Evolutionary conservation across 805 yeast species (phyloP).

Genomic region (Ogataea henricii): DNA sequence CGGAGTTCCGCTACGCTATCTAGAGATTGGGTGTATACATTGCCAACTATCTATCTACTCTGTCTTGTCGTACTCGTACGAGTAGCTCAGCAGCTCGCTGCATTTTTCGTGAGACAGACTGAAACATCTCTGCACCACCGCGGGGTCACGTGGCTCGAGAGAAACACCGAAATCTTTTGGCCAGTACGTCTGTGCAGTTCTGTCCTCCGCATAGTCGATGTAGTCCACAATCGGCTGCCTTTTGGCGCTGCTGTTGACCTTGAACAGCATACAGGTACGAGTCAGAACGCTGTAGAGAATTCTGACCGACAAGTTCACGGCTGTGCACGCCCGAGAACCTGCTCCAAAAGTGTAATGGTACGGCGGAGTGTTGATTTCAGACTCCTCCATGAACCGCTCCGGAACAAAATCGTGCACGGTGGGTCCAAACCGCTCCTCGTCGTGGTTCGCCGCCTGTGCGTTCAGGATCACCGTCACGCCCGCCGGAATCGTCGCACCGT

Average conservation of each 20-base stretch:
- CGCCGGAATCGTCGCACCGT: slow-evolving; percentile 18
- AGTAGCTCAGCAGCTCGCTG: slow-evolving; percentile 15
- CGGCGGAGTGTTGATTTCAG: slow-evolving; percentile 20
- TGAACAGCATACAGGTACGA: slow-evolving; percentile 21
- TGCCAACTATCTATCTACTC: neutral
- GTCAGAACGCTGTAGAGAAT: slow-evolving; percentile 20
- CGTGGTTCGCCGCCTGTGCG: slow-evolving; percentile 30
- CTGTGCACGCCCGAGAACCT: slow-evolving; percentile 29
- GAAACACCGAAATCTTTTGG: slow-evolving; percentile 22
- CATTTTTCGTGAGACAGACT: slow-evolving; percentile 8
- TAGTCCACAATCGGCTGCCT: slow-evolving; percentile 18
- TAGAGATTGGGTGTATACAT: neutral
- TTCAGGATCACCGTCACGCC: slow-evolving; percentile 26
- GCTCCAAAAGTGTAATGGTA: slow-evolving; percentile 29
- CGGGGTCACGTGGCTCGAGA: slow-evolving; percentile 15
- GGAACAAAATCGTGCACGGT: slow-evolving; percentile 24
- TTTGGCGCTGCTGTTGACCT: slow-evolving; percentile 8
- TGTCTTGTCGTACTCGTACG: slow-evolving; percentile 16
- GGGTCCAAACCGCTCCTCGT: slow-evolving; percentile 18
- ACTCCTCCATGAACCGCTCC: slow-evolving; percentile 19
- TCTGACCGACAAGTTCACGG: slow-evolving; percentile 24
- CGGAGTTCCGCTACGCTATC: slow-evolving; percentile 38
- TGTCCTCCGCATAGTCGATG: slow-evolving; percentile 22
- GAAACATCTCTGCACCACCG: slow-evolving; percentile 13
- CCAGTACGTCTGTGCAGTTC: slow-evolving; percentile 27